Conservation (phyloP, 768 basidiomycete species). For the Panaeolus papilionaceus region DNA sequence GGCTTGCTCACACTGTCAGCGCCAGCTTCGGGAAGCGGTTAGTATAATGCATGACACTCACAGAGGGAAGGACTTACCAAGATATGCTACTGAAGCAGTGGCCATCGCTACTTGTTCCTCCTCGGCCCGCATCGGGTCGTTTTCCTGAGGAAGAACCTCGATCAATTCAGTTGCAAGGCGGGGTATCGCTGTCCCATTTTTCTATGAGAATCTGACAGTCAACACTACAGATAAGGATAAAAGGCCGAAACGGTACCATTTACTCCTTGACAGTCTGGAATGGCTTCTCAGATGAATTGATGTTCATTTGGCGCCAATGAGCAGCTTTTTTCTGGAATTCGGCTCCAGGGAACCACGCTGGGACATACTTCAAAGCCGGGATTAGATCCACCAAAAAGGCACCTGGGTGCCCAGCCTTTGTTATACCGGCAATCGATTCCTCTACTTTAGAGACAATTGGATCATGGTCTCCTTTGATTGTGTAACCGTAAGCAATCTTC, state of each 20-base stretch:
- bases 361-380: conserved; percentile 31
- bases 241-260: conserved; percentile 34
- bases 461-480: conserved; percentile 28
- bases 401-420: conserved; percentile 33
- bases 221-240: neutral
- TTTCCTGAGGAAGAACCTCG: neutral
- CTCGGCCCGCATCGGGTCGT: neutral
- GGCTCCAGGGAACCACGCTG: conserved; percentile 51
- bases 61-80: neutral
- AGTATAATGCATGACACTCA: neutral
- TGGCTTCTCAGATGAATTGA: conserved; percentile 43
- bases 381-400: conserved; percentile 36
- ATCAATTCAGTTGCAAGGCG: neutral
- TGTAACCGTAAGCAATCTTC: conserved; percentile 33
- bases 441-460: conserved; percentile 33
- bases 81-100: neutral
- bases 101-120: neutral
- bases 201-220: neutral
- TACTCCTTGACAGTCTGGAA: conserved; percentile 39
- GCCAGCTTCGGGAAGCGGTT: conserved; percentile 25
- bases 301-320: conserved; percentile 34
- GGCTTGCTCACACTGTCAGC: conserved; percentile 34
- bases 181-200: neutral
- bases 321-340: conserved; percentile 47
- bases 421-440: conserved; percentile 28